Evolutionary conservation across 2,329 filamentous ascomycete genomes (phyloP), one percentile per base, ranked within the genome.

Genomic region (Nemania diffusa): DNA sequence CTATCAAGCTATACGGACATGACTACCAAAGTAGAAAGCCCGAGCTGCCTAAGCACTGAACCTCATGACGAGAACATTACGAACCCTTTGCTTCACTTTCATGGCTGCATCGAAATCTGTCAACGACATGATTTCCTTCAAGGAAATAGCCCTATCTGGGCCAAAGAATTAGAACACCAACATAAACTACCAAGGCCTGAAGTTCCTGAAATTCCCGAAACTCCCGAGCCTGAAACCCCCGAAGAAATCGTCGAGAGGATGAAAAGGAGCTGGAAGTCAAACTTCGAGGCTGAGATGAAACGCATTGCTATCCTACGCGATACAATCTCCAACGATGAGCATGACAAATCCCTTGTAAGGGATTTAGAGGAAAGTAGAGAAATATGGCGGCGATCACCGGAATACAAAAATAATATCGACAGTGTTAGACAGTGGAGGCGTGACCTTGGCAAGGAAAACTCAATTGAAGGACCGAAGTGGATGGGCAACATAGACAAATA

Each of bases 61-160:
- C 26, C 66, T 1, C 74, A 75, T 32, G 52, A 57, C 0, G n/a
- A 55, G 3, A 22, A 69, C 7, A 75, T 75, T 5, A 72, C 40
- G 15, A 69, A 76, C 22, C 72, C 71, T n/a, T 20, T 76, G 27
- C 42, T 72, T 3, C 74, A 76, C 53, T 75, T 71, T 29, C 32
- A 73, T 26, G 74, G 74, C 32, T 76, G 74, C 24, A 68, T 76
- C 29, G 55, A 69, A 26, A 69, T 73, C 15, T 26, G 29, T 5
- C 37, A 73, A 3, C 67, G 67, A 22, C 29, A 70, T 2, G 17
- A 37, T 0, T 73, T 75, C 48, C 70, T 74, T 24, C 9, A 37
- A 0, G 27, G 26, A 2, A 15, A 55, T 0, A 48, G 3, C 8
- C 1, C 22, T 1, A 48, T 65, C 2, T 63, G 57, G 62, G 5